Percentiles rank a stretch among this genome's conserved stretches.
Evolutionary conservation across 352 stramenopile genomes (phyloP).

Genomic region (Pythium folliculosum): DNA sequence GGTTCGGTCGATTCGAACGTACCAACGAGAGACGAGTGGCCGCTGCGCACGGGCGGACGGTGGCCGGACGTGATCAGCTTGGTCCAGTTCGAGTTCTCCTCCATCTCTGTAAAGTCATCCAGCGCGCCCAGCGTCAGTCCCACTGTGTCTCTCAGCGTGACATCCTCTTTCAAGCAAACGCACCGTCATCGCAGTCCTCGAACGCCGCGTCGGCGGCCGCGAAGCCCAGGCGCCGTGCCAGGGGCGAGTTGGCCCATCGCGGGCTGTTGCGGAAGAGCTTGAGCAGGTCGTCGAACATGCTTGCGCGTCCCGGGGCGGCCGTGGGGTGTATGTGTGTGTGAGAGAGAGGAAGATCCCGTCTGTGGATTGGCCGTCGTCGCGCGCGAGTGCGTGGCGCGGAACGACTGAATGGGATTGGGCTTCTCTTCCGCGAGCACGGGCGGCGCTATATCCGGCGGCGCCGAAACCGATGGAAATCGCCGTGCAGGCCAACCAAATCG

Average conservation of each 20-base stretch:
- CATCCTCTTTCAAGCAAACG: not conserved
- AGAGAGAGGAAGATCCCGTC: slow-evolving; percentile 11
- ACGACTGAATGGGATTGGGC: not conserved
- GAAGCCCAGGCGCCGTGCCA: slow-evolving; percentile 72
- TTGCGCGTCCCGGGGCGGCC: not conserved
- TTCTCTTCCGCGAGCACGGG: not conserved
- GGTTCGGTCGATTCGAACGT: slow-evolving; percentile 9
- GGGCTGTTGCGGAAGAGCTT: slow-evolving; percentile 84
- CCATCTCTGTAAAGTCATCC: slow-evolving; percentile 15
- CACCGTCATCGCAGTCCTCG: slow-evolving; percentile 61
- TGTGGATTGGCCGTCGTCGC: slow-evolving; percentile 8
- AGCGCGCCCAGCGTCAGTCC: not conserved
- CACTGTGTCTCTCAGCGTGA: not conserved
- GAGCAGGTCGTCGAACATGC: slow-evolving; percentile 55
- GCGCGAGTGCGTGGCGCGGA: not conserved
- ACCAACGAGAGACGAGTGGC: slow-evolving; percentile 81
- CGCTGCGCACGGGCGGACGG: slow-evolving; percentile 70
- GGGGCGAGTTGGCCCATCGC: slow-evolving; percentile 72
- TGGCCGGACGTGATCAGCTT: slow-evolving; percentile 72
- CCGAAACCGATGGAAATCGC: not conserved
- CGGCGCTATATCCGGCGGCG: not conserved
- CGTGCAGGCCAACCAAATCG: too few species aligned
- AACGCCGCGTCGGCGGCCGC: slow-evolving; percentile 52
- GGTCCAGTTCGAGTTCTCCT: slow-evolving; percentile 70
- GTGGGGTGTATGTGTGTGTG: not conserved